phyloP scores from a whole-genome alignment of 2,329 filamentous ascomycete genomes.

The Neonectria coccinea region DNA sequence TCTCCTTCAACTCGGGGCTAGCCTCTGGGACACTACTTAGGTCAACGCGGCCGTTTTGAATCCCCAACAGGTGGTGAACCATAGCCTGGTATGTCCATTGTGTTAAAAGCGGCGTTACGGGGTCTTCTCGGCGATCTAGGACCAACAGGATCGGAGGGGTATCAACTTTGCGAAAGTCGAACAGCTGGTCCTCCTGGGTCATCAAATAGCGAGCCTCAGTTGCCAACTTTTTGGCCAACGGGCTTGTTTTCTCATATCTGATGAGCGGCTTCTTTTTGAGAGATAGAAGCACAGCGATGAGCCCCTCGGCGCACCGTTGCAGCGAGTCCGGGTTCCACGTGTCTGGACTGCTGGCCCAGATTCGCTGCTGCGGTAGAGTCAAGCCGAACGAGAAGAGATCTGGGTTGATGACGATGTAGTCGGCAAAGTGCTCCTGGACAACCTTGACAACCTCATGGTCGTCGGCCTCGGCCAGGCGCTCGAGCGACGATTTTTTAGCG shows the following conservation, averaged over 20 bases:
- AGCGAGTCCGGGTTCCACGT: conserved; percentile 91
- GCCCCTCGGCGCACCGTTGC: conserved; percentile 86
- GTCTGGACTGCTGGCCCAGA: conserved; percentile 87
- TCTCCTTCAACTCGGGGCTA: conserved; percentile 88
- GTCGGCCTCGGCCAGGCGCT: conserved; percentile 94
- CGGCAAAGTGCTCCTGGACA: conserved; percentile 96
- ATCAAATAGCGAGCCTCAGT: conserved; percentile 93
- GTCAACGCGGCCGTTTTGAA: conserved; percentile 94
- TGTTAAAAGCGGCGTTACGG: conserved; percentile 91
- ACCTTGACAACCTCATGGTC: conserved; percentile 96
- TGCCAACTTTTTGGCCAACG: conserved; percentile 90
- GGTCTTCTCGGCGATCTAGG: conserved; percentile 91
- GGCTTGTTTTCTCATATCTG: conserved; percentile 90
- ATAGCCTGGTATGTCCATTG: conserved; percentile 99
- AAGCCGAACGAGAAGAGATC: conserved; percentile 89
- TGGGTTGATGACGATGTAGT: conserved; percentile 94
- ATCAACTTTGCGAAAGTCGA: conserved; percentile 95
- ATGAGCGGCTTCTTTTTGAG: conserved; percentile 98
- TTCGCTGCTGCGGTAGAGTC: conserved; percentile 75
- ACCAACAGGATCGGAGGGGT: conserved; percentile 93
- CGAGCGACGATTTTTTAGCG: conserved; percentile 93
- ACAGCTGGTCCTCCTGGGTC: conserved; percentile 94
- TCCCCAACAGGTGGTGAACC: conserved; percentile 96
- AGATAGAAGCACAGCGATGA: conserved; percentile 85
- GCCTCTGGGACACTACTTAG: conserved; percentile 86